A percentile compares a stretch with the other conserved stretches of the same genome.
Conservation (phyloP, 2,329 filamentous ascomycete genomes). For the Monilinia polystroma region DNA sequence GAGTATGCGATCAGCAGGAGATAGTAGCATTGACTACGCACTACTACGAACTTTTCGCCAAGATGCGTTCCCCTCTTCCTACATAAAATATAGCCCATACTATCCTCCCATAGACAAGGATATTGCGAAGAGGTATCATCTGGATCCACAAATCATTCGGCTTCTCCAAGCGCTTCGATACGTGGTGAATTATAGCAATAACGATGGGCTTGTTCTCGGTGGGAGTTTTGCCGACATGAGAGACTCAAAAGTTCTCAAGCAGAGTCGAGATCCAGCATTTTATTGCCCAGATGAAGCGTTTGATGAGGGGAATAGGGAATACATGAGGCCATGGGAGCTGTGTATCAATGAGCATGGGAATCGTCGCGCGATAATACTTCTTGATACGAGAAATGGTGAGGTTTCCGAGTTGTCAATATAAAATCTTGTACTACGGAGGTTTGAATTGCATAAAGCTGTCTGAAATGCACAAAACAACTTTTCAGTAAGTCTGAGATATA, state of each 20-base stretch:
- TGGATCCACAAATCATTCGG: conserved; percentile 24
- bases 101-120: conserved; percentile 23
- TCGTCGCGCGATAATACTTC: not conserved
- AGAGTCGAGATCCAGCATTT: conserved; percentile 24
- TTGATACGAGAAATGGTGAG: conserved; percentile 18
- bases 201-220: conserved; percentile 26
- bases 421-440: too few species aligned
- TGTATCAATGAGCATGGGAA: conserved; percentile 9
- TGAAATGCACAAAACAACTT: too few species aligned
- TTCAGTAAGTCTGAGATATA: too few species aligned
- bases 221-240: conserved; percentile 28
- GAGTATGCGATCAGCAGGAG: too few species aligned
- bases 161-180: conserved; percentile 26
- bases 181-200: conserved; percentile 15
- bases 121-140: conserved; percentile 19
- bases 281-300: conserved; percentile 7
- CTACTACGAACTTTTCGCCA: conserved; percentile 26
- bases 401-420: not conserved
- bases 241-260: conserved; percentile 1
- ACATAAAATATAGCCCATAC: conserved; percentile 27
- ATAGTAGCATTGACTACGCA: conserved; percentile 20
- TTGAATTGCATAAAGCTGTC: too few species aligned
- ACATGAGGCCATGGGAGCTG: conserved; percentile 8
- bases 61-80: conserved; percentile 26
- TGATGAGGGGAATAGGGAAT: conserved; percentile 20